These are phyloP conservation scores for Bremia lactucae DNA, from an alignment of 352 stramenopile species.

Conservation along the genomic window DNA sequence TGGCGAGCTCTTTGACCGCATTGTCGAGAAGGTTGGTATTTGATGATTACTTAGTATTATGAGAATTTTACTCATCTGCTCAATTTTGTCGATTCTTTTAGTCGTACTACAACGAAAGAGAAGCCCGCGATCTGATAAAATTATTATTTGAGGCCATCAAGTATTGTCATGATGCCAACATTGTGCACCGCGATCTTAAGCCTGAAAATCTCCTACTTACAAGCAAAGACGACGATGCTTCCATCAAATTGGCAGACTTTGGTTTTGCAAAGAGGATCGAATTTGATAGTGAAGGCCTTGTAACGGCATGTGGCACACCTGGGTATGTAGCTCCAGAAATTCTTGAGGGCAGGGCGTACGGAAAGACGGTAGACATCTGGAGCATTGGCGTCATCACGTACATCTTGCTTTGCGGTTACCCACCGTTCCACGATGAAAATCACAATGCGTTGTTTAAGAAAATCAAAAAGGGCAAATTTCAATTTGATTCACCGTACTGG, in stretches of 20 bases:
- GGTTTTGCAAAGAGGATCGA: constrained; percentile 81
- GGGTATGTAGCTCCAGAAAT: constrained; percentile 82
- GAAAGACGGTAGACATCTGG: constrained; percentile 81
- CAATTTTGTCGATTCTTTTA: constrained; percentile 15
- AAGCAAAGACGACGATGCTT: constrained; percentile 72
- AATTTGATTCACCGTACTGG: constrained; percentile 95
- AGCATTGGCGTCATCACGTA: constrained; percentile 88
- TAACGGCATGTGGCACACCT: constrained; percentile 72
- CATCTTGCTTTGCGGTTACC: constrained; percentile 79
- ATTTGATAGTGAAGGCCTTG: constrained; percentile 53
- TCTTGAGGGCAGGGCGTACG: constrained; percentile 63
- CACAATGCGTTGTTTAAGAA: constrained; percentile 90
- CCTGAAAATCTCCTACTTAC: constrained; percentile 77
- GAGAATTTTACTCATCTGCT: constrained; percentile 2
- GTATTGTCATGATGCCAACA: constrained; percentile 80
- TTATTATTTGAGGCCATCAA: constrained; percentile 80
- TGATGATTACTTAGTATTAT: neutral
- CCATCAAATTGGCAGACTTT: constrained; percentile 83
- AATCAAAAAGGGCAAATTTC: constrained; percentile 90
- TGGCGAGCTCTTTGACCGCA: constrained; percentile 81
- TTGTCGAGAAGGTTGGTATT: constrained; percentile 67
- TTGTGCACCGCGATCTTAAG: constrained; percentile 80
- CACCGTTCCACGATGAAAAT: constrained; percentile 88
- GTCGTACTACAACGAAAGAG: constrained; percentile 86
- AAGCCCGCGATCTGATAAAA: constrained; percentile 80